Conservation (phyloP, 2,329 filamentous ascomycete genomes). For the Ophiocordyceps polyrhachis-furcata region DNA sequence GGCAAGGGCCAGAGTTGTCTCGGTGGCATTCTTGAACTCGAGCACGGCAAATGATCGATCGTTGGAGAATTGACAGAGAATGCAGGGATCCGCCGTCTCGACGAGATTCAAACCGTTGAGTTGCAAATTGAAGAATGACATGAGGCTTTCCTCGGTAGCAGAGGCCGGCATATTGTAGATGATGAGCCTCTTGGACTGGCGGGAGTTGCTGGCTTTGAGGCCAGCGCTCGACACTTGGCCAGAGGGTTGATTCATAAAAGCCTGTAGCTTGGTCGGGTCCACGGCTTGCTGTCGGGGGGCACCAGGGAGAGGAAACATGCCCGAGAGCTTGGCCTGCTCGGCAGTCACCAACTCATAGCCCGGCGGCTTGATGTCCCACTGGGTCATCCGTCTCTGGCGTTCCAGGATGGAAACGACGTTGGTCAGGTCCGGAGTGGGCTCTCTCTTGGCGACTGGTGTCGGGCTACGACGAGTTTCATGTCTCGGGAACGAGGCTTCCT, state of each 20-base stretch:
- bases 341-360: constrained; percentile 97
- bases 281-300: constrained; percentile 88
- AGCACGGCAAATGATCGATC: constrained; percentile 68
- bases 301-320: constrained; percentile 96
- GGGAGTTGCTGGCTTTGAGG: constrained; percentile 79
- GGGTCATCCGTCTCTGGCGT: constrained; percentile 80
- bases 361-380: constrained; percentile 98
- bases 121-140: constrained; percentile 87
- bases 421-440: constrained; percentile 89
- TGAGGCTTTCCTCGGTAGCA: constrained; percentile 56
- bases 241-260: constrained; percentile 82
- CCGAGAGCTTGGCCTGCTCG: constrained; percentile 94
- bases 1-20: constrained; percentile 80
- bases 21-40: constrained; percentile 74
- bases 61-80: constrained; percentile 62
- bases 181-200: constrained; percentile 84
- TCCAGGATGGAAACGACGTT: constrained; percentile 66
- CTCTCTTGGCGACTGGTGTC: constrained; percentile 71
- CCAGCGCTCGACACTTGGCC: constrained; percentile 54
- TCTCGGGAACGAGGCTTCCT: constrained; percentile 18
- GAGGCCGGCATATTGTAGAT: constrained; percentile 62
- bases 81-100: constrained; percentile 65
- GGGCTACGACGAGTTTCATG: constrained; percentile 50
- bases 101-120: constrained; percentile 93
- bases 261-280: constrained; percentile 84